These are phyloP conservation scores for Chrysosporium queenslandicum DNA, from an alignment of 2,329 filamentous ascomycete genomes.

Conservation along the genomic window DNA sequence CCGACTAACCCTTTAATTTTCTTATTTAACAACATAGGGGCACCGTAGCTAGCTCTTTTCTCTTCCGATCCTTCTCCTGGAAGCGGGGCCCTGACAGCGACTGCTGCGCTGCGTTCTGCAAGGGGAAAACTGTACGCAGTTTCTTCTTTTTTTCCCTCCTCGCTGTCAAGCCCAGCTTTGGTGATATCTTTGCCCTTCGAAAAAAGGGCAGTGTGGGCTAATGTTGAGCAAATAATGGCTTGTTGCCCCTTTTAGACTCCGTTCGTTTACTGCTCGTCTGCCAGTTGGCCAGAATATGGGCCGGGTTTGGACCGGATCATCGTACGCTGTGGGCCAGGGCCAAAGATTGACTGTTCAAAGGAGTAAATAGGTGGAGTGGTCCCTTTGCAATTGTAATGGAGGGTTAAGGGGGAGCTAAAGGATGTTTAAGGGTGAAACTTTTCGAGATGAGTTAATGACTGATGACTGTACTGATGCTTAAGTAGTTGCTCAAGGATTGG, in stretches of 20 bases:
- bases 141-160: not conserved
- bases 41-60: not conserved
- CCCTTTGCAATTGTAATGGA: too few relatives aligned
- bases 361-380: constrained; percentile 1
- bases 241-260: not conserved
- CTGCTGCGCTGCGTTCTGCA: constrained; percentile 11
- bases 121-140: constrained; percentile 5
- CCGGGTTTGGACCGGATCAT: constrained; percentile 9
- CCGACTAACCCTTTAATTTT: too few relatives aligned
- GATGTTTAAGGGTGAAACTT: not conserved
- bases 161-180: too few relatives aligned
- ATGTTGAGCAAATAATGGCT: too few relatives aligned
- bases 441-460: too few relatives aligned
- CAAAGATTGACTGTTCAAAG: constrained; percentile 5
- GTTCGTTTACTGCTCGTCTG: not conserved
- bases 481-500: too few relatives aligned
- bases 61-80: constrained; percentile 5
- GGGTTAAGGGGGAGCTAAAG: not conserved
- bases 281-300: constrained; percentile 1
- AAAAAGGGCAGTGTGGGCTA: not conserved
- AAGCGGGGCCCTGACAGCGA: not conserved
- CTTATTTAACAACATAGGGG: too few relatives aligned
- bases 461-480: too few relatives aligned
- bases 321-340: constrained; percentile 1
- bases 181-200: not conserved